Base-by-base conservation (phyloP, 768 basidiomycete species). In the Rhizopogon salebrosus region DNA sequence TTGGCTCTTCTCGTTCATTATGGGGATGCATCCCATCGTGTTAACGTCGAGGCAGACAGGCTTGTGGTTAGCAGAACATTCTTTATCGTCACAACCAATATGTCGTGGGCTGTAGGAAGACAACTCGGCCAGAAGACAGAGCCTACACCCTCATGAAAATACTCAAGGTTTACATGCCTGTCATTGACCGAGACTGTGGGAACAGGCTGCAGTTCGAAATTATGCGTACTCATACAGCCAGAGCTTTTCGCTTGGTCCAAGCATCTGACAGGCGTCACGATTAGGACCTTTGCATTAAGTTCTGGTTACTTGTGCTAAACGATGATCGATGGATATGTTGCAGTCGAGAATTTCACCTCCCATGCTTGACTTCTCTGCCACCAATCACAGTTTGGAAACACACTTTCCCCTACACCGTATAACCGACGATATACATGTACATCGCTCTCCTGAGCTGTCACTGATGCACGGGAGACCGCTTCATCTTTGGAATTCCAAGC, bases 121-220 rank as follows among this genome's bases (percentile, higher is more conserved):
- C 65, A 40, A 65, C 65, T 16, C 53, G 56, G 34, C 49, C 52
- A 34, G 62, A 61, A 50, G 64, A 66, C n/a, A 51, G 31, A 48
- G 57, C 62, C 20, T 61, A 64, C n/a, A 58, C 59, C n/a, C 52
- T 64, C 18, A 50, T 64, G 48, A 62, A 59, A 2, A 49, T 65
- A 13, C 61, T 64, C 36, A 53, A 41, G 10, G 54, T 64, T 48
- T 18, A 50, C 26, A 51, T 65, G 39, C 62, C 62, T 1, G 52
- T 64, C 18, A 52, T 52, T 11, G 66, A 64, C 26, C 62, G 64
- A 22, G 62, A 64, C 31, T 64, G 63, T 1, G 60, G 49, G 20
- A 52, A 24, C 41, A 60, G 62, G 41, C 29, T 63, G 39, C 55
- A 56, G 26, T 18, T 35, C 3, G 53, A 56, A n/a, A 56, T 56